phyloP scores from a whole-genome alignment of 805 yeast genomes.

The Candida arabinofermentans region DNA sequence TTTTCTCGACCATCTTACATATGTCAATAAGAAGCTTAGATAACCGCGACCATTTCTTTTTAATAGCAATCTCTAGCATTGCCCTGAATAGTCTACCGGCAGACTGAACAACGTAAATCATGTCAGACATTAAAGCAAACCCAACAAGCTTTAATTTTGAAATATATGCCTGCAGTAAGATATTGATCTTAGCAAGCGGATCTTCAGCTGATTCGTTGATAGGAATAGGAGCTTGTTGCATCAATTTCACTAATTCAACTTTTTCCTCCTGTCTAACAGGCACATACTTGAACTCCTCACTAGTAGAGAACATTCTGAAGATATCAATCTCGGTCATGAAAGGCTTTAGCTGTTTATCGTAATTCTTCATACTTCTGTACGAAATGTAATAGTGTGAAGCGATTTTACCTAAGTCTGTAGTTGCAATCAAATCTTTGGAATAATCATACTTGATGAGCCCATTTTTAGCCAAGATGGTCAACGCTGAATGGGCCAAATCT shows the following conservation, averaged over 20 bases:
- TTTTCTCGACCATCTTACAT: slow-evolving; percentile 73
- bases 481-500: slow-evolving; percentile 75
- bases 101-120: slow-evolving; percentile 88
- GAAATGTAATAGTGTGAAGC: slow-evolving; percentile 85
- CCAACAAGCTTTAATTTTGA: slow-evolving; percentile 76
- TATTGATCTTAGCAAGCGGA: slow-evolving; percentile 72
- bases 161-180: slow-evolving; percentile 82
- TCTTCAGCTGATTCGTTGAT: slow-evolving; percentile 68
- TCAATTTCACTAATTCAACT: slow-evolving; percentile 61
- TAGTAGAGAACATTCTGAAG: slow-evolving; percentile 68
- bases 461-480: slow-evolving; percentile 50
- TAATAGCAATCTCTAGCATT: slow-evolving; percentile 68
- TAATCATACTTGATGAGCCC: slow-evolving; percentile 60
- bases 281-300: slow-evolving; percentile 81
- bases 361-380: slow-evolving; percentile 66
- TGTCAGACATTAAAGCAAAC: slow-evolving; percentile 87
- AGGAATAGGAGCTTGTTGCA: slow-evolving; percentile 82
- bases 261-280: slow-evolving; percentile 87
- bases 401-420: slow-evolving; percentile 75
- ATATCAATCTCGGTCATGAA: slow-evolving; percentile 69
- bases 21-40: slow-evolving; percentile 56
- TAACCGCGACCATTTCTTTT: slow-evolving; percentile 66
- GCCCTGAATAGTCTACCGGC: slow-evolving; percentile 89
- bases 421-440: slow-evolving; percentile 40
- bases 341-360: slow-evolving; percentile 58